These are phyloP conservation scores for Neurospora discreta DNA, from an alignment of 495 filamentous ascomycete species.

Conservation along the genomic window DNA sequence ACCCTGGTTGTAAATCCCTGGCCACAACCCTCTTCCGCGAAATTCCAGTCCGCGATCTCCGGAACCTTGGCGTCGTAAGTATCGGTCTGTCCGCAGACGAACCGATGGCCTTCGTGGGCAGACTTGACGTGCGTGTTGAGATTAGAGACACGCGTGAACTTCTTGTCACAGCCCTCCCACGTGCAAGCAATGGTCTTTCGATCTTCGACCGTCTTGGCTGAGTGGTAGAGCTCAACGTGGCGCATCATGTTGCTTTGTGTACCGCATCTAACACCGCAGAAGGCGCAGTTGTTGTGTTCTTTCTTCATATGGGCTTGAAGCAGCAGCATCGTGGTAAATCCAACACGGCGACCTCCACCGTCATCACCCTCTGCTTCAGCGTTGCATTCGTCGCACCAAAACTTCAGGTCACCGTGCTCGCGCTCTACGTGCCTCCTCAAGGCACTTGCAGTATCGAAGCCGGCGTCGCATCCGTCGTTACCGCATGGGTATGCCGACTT, in stretches of 20 bases:
- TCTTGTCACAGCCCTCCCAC: constrained; percentile 51
- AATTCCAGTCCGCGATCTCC: constrained; percentile 52
- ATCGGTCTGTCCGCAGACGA: constrained; percentile 61
- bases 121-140: constrained; percentile 66
- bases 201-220: constrained; percentile 47
- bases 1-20: constrained; percentile 56
- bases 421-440: constrained; percentile 60
- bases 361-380: constrained; percentile 15
- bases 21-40: constrained; percentile 51
- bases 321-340: constrained; percentile 59
- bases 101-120: constrained; percentile 59
- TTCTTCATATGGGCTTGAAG: constrained; percentile 60
- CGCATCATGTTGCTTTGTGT: constrained; percentile 49
- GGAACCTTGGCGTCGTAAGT: constrained; percentile 35
- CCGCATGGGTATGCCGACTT: constrained; percentile 57
- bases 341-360: constrained; percentile 23
- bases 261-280: constrained; percentile 56
- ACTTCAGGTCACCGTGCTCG: constrained; percentile 55
- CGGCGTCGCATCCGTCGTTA: constrained; percentile 53
- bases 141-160: constrained; percentile 69
- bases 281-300: constrained; percentile 61
- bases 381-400: constrained; percentile 61
- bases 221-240: constrained; percentile 62
- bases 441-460: constrained; percentile 58
- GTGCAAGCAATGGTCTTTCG: constrained; percentile 54